Percentiles rank a stretch among this genome's conserved stretches.
Conservation (phyloP, 202 grass and related monocot genomes). For the Panicum hallii region DNA sequence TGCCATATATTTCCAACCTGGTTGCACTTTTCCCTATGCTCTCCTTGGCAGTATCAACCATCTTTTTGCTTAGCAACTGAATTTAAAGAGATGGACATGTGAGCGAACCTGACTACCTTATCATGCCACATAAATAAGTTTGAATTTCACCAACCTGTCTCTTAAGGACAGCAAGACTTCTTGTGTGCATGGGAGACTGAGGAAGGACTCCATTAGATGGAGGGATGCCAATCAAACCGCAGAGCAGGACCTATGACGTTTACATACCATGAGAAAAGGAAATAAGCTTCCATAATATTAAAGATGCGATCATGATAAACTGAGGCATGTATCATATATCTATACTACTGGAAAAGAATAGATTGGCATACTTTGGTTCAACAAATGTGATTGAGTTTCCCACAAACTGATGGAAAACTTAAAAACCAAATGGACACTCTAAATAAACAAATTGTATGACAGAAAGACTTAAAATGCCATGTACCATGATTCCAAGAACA, state of each 20-base stretch:
- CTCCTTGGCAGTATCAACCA: constrained; percentile 82
- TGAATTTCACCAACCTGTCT: constrained; percentile 71
- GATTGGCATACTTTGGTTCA: background rate
- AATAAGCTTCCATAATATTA: background rate
- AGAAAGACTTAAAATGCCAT: constrained; percentile 7
- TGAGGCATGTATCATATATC: constrained; percentile 45
- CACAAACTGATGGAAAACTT: background rate
- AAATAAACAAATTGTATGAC: constrained; percentile 23
- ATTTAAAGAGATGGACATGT: constrained; percentile 16
- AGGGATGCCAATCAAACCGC: constrained; percentile 89
- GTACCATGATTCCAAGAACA: constrained; percentile 80
- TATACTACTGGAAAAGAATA: constrained; percentile 5
- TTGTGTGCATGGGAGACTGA: constrained; percentile 99
- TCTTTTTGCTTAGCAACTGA: constrained; percentile 76
- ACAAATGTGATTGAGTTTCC: background rate
- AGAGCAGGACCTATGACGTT: constrained; percentile 70
- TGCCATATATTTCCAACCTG: constrained; percentile 82
- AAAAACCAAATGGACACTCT: background rate
- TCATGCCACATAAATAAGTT: constrained; percentile 13
- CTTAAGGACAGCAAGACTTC: constrained; percentile 82
- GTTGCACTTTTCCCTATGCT: constrained; percentile 59
- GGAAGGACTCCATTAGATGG: constrained; percentile 97
- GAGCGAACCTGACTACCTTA: background rate
- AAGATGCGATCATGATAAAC: constrained; percentile 37
- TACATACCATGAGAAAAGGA: constrained; percentile 39